Evolutionary conservation across 208 protist genomes (phyloP), one percentile per base, ranked within the genome.

Genomic region (Histomonas meleagridis): DNA sequence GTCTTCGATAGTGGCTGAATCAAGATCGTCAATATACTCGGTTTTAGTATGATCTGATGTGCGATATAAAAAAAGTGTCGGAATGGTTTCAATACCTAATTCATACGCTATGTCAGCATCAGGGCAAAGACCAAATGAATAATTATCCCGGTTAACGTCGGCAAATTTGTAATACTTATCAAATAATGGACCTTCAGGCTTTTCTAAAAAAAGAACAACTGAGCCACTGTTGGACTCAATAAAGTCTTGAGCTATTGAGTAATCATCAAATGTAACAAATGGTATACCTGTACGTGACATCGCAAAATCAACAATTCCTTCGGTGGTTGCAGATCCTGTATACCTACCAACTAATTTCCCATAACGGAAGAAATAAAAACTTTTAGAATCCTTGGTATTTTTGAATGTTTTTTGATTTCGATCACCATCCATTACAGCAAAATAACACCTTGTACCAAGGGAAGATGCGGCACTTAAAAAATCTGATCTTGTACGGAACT

Each of bases 251-350:
- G 76, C 76, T 32, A 48, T 32, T 38, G 76, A 18, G 16, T 86
- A 86, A 38, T 86, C 76, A 55, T 86, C 76, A 38, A 86, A 86
- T 55, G 76, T 86, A 7, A 46, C 55, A 28, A 86, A 86, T n/a
- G 76, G 46, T 18, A 86, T 86, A 5, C 76, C 76, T 38, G 76
- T 86, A 57, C 46, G 23, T 18, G 76, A 57, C 76, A 86, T 86
- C 32, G 46, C 76, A n/a, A 86, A 86, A 55, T 86, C 55, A 12
- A 43, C 2, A 26, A 86, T 51, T 10, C 32, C 76, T 18, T 46
- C 43, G 0, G 76, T 86, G 32, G 76, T 55, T 21, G 43, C 46
- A 21, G 18, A 3, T 1, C 76, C 76, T 38, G 2, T 32, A 55
- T 86, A 86, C 7, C 46, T 32, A n/a, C 76, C 43, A 18, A 86